Percentiles rank a stretch among this genome's conserved stretches.
These are phyloP conservation scores for Pulveroboletus sp. DNA, from an alignment of 768 basidiomycete genomes.

Conservation along the genomic window DNA sequence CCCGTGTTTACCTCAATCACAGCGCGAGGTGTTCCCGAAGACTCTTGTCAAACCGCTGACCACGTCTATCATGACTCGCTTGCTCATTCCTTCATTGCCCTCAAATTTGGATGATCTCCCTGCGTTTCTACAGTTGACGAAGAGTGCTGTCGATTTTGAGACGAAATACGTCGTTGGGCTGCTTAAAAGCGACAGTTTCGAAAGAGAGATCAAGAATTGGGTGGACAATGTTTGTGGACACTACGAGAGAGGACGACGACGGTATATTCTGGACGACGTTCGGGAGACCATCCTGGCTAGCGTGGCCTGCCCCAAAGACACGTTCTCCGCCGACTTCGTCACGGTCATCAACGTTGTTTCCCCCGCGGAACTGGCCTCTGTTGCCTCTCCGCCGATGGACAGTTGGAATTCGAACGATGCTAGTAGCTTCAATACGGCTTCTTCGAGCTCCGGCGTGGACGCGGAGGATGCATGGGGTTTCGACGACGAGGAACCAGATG, in stretches of 20 bases:
- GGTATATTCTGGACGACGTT: conserved; percentile 59
- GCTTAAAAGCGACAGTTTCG: conserved; percentile 45
- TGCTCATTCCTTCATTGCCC: conserved; percentile 71
- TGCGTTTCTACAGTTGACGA: conserved; percentile 53
- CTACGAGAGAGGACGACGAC: conserved; percentile 75
- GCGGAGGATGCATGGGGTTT: conserved; percentile 48
- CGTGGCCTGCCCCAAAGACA: conserved; percentile 16
- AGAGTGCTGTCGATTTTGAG: conserved; percentile 66
- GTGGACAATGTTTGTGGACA: conserved; percentile 61
- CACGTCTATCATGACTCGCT: conserved; percentile 55
- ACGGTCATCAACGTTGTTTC: conserved; percentile 2
- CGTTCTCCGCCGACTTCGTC: conserved; percentile 25
- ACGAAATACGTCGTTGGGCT: conserved; percentile 45
- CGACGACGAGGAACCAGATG: conserved; percentile 36
- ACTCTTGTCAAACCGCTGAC: conserved; percentile 60
- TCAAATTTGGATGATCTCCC: conserved; percentile 57
- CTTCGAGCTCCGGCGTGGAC: conserved; percentile 22
- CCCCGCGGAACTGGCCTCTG: not conserved
- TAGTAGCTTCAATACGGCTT: conserved; percentile 23
- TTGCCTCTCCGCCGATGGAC: conserved; percentile 33
- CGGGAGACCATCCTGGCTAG: conserved; percentile 49
- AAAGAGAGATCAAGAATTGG: conserved; percentile 64
- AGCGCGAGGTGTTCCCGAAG: conserved; percentile 45
- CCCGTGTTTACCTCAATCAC: conserved; percentile 46
- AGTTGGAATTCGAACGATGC: conserved; percentile 48